Evolutionary conservation across 2,329 filamentous ascomycete genomes (phyloP).

Genomic region (Aspergillus sp.): DNA sequence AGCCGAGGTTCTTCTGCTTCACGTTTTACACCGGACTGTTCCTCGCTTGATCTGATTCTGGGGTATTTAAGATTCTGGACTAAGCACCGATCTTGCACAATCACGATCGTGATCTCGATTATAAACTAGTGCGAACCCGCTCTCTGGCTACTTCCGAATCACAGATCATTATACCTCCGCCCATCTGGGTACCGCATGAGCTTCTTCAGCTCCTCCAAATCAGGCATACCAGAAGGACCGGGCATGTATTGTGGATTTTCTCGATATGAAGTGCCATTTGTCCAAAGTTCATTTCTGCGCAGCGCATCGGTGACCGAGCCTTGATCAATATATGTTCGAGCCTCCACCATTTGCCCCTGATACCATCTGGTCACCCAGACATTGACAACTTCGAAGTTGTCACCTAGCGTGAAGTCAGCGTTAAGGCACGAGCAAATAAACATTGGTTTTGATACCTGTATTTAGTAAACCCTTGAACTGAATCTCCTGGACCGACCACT

Average conservation of each 20-base stretch:
- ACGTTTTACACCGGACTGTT: neutral
- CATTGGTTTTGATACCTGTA: slow-evolving; percentile 24
- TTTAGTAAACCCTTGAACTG: slow-evolving; percentile 33
- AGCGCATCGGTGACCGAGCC: slow-evolving; percentile 28
- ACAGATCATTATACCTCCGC: slow-evolving; percentile 24
- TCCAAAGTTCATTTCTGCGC: slow-evolving; percentile 35
- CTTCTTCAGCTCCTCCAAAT: slow-evolving; percentile 26
- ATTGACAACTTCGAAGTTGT: slow-evolving; percentile 32
- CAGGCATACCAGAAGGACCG: slow-evolving; percentile 33
- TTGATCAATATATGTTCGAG: slow-evolving; percentile 34
- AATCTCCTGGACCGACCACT: slow-evolving; percentile 35
- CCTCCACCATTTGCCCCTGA: slow-evolving; percentile 32
- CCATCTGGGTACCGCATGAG: slow-evolving; percentile 30
- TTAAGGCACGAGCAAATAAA: neutral
- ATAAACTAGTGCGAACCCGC: neutral
- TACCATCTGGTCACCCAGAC: slow-evolving; percentile 36
- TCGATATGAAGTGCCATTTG: slow-evolving; percentile 29
- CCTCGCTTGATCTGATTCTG: no score
- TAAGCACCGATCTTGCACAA: no score
- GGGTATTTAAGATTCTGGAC: no score
- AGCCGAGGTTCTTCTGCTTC: slow-evolving; percentile 1
- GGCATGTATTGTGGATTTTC: slow-evolving; percentile 33
- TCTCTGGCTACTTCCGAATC: neutral
- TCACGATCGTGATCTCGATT: neutral
- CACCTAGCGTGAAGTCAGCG: slow-evolving; percentile 17